Evolutionary conservation across 306 rosid genomes (phyloP).

Genomic region (Cucurbita pepo): DNA sequence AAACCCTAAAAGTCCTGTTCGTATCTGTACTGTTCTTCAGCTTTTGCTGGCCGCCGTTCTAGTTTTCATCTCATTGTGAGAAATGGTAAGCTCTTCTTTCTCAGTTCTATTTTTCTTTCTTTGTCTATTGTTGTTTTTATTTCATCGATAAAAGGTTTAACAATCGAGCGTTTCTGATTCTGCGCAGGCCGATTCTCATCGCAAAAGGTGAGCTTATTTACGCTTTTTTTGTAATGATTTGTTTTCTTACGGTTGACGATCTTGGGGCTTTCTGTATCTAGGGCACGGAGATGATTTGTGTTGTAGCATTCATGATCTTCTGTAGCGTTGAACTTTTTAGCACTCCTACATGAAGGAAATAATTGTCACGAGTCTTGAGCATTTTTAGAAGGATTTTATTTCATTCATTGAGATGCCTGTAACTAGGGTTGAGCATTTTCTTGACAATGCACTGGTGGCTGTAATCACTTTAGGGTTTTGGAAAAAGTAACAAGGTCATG

Average conservation of each 20-base stretch:
- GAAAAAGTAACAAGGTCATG: background rate
- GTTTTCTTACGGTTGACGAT: background rate
- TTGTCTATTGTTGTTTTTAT: background rate
- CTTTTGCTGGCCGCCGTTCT: background rate
- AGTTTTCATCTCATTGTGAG: background rate
- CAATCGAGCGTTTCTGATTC: background rate
- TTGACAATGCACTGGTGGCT: background rate
- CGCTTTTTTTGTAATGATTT: background rate
- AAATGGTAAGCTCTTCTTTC: background rate
- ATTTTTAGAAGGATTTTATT: background rate
- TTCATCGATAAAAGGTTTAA: background rate
- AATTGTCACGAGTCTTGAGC: background rate
- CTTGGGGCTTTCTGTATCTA: background rate
- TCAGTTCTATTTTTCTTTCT: background rate
- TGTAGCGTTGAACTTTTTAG: background rate
- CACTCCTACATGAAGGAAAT: background rate
- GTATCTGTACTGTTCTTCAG: background rate
- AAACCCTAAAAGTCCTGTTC: background rate
- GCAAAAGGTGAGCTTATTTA: conserved; percentile 36
- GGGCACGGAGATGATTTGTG: background rate
- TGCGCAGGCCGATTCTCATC: conserved; percentile 69
- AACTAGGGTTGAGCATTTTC: background rate
- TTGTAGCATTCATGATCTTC: background rate
- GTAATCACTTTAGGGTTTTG: background rate
- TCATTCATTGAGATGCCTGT: background rate